Conservation (phyloP, 2,329 filamentous ascomycete species). For the Botrytis deweyae region DNA sequence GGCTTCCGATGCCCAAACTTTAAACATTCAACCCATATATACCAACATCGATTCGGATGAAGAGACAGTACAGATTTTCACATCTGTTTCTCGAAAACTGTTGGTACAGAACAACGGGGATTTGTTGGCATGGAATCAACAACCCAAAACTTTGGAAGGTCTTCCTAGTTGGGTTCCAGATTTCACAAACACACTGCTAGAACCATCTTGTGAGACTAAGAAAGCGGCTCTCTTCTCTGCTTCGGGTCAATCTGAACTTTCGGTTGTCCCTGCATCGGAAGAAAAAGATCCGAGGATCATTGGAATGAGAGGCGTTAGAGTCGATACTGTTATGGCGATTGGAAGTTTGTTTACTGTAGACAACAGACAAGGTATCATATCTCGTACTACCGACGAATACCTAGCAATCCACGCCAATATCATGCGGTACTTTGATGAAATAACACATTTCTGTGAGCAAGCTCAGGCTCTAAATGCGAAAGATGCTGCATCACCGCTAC, state of each 20-base stretch:
- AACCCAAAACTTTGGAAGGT: neutral
- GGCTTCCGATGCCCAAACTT: conserved; percentile 8
- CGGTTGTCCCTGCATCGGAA: neutral
- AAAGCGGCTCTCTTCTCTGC: conserved; percentile 3
- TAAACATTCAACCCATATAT: conserved; percentile 13
- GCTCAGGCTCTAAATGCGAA: neutral
- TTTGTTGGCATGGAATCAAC: conserved; percentile 21
- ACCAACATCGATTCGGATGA: conserved; percentile 11
- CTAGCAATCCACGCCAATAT: neutral
- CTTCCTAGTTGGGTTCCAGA: conserved; percentile 24
- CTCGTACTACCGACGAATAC: neutral
- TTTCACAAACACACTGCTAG: neutral
- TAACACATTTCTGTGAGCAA: conserved; percentile 11
- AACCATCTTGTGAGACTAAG: conserved; percentile 7
- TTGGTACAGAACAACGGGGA: conserved; percentile 12
- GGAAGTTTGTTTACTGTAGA: neutral
- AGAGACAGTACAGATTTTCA: conserved; percentile 17
- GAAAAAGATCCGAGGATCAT: neutral
- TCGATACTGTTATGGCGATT: neutral
- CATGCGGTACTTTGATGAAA: conserved; percentile 8
- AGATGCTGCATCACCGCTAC: neutral
- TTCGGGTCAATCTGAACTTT: neutral
- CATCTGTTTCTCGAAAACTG: conserved; percentile 8
- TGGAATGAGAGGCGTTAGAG: neutral
- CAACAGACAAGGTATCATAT: neutral